These are phyloP conservation scores for Balansia obtecta DNA, from an alignment of 2,329 filamentous ascomycete genomes.

Conservation along the genomic window DNA sequence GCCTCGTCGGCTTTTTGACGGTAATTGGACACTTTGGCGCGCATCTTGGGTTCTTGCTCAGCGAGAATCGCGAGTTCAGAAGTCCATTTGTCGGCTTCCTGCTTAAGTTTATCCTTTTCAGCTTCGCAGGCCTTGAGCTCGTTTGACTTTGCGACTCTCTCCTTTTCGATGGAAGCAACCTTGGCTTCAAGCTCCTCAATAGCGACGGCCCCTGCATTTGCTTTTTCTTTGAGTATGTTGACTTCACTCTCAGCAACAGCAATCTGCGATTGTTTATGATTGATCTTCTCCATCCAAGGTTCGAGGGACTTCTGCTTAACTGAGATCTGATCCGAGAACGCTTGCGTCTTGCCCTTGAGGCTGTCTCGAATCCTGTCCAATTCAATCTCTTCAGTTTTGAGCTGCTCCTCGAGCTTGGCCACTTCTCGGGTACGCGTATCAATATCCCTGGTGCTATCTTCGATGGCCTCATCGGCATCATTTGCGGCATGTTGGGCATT, in stretches of 20 bases:
- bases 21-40: constrained; percentile 74
- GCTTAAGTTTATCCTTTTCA: constrained; percentile 59
- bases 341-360: constrained; percentile 91
- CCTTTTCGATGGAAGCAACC: constrained; percentile 58
- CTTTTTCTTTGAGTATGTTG: constrained; percentile 79
- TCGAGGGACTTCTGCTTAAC: constrained; percentile 87
- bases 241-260: constrained; percentile 92
- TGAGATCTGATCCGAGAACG: constrained; percentile 83
- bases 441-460: constrained; percentile 68
- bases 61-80: constrained; percentile 60
- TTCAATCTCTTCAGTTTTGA: constrained; percentile 70
- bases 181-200: constrained; percentile 75
- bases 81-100: constrained; percentile 60
- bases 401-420: constrained; percentile 58
- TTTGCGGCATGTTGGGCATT: constrained; percentile 61
- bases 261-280: constrained; percentile 86
- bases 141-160: constrained; percentile 54
- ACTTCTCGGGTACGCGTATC: constrained; percentile 66
- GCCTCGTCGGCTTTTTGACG: constrained; percentile 95
- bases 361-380: constrained; percentile 72
- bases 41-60: constrained; percentile 68
- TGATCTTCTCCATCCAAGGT: constrained; percentile 95
- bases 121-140: constrained; percentile 67
- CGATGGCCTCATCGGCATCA: constrained; percentile 66
- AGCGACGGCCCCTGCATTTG: constrained; percentile 74